Evolutionary conservation across 371 early-diverging fungal genomes (phyloP).

Genomic region (Entomophthora muscae): DNA sequence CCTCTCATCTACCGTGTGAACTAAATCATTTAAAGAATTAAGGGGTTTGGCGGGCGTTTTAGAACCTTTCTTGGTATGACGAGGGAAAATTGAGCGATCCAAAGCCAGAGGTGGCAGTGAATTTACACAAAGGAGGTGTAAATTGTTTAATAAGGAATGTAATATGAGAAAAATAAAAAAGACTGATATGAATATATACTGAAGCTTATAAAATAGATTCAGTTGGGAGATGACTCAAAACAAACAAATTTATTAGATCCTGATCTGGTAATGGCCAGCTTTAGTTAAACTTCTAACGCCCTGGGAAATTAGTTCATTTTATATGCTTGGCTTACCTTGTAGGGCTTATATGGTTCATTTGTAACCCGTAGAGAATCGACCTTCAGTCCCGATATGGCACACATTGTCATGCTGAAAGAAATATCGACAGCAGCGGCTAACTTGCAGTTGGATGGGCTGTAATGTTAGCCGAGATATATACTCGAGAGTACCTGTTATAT

Average conservation of each 20-base stretch:
- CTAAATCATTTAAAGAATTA: no score
- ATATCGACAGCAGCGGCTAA: slow-evolving; percentile 38
- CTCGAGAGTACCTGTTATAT: slow-evolving; percentile 20
- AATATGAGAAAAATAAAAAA: no score
- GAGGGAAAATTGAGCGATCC: no score
- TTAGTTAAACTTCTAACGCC: slow-evolving; percentile 55
- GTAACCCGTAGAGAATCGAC: slow-evolving; percentile 56
- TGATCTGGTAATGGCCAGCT: slow-evolving; percentile 53
- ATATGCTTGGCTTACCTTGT: slow-evolving; percentile 32
- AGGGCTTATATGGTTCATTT: slow-evolving; percentile 65
- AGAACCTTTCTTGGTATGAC: no score
- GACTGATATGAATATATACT: no score
- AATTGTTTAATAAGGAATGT: no score
- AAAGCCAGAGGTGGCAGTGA: no score
- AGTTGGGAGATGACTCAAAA: no score
- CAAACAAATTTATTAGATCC: slow-evolving; percentile 21
- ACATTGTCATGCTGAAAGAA: slow-evolving; percentile 54
- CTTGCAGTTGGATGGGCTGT: slow-evolving; percentile 14
- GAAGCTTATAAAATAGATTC: no score
- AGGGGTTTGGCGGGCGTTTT: no score
- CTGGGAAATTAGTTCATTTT: slow-evolving; percentile 14
- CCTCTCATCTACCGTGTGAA: no score
- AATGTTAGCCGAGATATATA: neutral
- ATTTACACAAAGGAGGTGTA: no score
- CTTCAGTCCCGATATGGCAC: slow-evolving; percentile 49